Conservation (phyloP, 768 basidiomycete genomes). For the Dacryopinax spathularia region DNA sequence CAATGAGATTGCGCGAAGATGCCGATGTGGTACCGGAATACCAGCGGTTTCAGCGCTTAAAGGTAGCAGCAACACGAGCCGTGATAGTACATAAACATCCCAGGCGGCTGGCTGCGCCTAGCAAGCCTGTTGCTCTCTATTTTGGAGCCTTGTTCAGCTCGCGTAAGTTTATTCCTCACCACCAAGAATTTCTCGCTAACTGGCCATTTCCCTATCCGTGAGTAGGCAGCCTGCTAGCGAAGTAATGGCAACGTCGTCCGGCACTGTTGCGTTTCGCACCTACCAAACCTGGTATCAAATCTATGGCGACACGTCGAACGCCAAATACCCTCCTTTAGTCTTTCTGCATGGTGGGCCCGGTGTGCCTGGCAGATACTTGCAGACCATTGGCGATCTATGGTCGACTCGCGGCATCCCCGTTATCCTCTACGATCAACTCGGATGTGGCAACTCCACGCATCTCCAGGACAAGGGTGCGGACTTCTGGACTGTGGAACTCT, state of each 20-base stretch:
- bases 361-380: slow-evolving; percentile 30
- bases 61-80: background rate
- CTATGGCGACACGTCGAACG: slow-evolving; percentile 9
- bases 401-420: slow-evolving; percentile 28
- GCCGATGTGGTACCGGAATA: background rate
- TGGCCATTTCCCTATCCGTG: background rate
- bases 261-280: too few species aligned
- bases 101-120: too few species aligned
- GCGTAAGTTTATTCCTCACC: background rate
- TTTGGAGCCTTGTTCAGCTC: too few species aligned
- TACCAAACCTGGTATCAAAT: slow-evolving; percentile 11
- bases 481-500: slow-evolving; percentile 40
- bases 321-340: slow-evolving; percentile 26
- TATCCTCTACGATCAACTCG: slow-evolving; percentile 44
- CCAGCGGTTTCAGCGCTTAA: background rate
- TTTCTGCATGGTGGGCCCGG: slow-evolving; percentile 40
- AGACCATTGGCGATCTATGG: slow-evolving; percentile 29
- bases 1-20: background rate
- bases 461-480: slow-evolving; percentile 27
- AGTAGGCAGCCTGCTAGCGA: too few species aligned
- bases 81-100: background rate
- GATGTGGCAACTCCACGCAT: slow-evolving; percentile 34
- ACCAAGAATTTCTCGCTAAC: too few species aligned
- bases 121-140: too few species aligned
- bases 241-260: too few species aligned